These are phyloP conservation scores for Starmerella davenportii DNA, from an alignment of 805 yeast species.

Conservation along the genomic window DNA sequence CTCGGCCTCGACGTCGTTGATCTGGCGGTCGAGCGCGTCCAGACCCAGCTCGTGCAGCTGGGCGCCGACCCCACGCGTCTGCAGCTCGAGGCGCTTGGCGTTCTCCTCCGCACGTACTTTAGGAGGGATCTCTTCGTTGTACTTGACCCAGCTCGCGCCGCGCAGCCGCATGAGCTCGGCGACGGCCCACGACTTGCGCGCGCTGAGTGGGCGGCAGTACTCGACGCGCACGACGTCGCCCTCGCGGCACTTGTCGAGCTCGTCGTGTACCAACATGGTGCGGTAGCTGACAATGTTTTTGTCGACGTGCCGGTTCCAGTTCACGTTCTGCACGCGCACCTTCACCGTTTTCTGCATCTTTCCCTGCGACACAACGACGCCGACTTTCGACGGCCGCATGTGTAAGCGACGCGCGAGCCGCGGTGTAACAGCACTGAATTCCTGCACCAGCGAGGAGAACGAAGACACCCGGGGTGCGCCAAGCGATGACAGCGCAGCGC, in stretches of 20 bases:
- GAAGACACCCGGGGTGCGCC: too few species aligned
- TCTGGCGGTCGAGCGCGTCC: constrained; percentile 23
- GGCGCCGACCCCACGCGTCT: constrained; percentile 12
- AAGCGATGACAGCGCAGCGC: too few species aligned
- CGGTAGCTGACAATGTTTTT: constrained; percentile 55
- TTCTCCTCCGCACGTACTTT: constrained; percentile 53
- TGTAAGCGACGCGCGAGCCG: too few species aligned
- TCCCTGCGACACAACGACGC: constrained; percentile 89
- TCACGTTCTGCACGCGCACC: constrained; percentile 67
- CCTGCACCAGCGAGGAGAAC: too few species aligned
- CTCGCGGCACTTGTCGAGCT: constrained; percentile 74
- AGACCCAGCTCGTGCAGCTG: constrained; percentile 9
- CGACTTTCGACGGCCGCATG: constrained; percentile 70
- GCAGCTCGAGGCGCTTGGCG: constrained; percentile 35
- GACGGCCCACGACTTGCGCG: constrained; percentile 69
- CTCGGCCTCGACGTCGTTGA: constrained; percentile 24
- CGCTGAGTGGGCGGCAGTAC: constrained; percentile 59
- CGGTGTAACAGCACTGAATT: too few species aligned
- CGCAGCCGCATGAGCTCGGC: constrained; percentile 78
- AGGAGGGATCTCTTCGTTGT: constrained; percentile 53
- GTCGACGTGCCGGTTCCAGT: constrained; percentile 37
- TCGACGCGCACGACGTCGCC: constrained; percentile 93
- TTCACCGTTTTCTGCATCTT: constrained; percentile 91
- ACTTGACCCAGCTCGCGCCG: constrained; percentile 80
- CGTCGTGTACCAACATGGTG: constrained; percentile 85